Conservation (phyloP, 176 grass and related monocot species). For the Oryza meyeriana region DNA sequence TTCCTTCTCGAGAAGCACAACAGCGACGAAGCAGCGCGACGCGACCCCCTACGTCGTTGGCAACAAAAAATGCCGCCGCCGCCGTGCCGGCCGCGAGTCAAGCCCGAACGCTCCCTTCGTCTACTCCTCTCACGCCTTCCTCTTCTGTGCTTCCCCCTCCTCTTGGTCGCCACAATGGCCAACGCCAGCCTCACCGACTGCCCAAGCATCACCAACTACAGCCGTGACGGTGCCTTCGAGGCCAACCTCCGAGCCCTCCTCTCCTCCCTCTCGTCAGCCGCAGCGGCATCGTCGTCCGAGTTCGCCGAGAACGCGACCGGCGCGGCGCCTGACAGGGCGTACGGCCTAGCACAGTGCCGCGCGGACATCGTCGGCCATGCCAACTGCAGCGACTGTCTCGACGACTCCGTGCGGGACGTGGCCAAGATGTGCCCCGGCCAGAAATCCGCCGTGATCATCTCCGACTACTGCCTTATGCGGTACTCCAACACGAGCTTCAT, state of each 20-base stretch:
- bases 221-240: conserved; percentile 37
- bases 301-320: conserved; percentile 34
- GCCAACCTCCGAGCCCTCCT: conserved; percentile 46
- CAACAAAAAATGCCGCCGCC: not conserved
- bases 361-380: conserved; percentile 8
- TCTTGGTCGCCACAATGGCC: not conserved
- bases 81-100: not conserved
- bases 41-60: no score
- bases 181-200: conserved; percentile 6
- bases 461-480: conserved; percentile 39
- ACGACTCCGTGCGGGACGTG: not conserved
- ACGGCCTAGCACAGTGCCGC: conserved; percentile 58
- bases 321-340: conserved; percentile 9
- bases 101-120: not conserved
- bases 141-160: not conserved
- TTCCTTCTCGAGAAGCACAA: no score
- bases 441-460: not conserved
- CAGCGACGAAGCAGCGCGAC: no score
- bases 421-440: conserved; percentile 15
- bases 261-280: conserved; percentile 25
- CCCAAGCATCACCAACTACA: conserved; percentile 38
- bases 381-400: conserved; percentile 33
- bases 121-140: not conserved
- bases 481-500: conserved; percentile 44
- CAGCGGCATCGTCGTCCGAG: not conserved